Conservation (phyloP, 768 basidiomycete species). For the Gautieria morchelliformis region DNA sequence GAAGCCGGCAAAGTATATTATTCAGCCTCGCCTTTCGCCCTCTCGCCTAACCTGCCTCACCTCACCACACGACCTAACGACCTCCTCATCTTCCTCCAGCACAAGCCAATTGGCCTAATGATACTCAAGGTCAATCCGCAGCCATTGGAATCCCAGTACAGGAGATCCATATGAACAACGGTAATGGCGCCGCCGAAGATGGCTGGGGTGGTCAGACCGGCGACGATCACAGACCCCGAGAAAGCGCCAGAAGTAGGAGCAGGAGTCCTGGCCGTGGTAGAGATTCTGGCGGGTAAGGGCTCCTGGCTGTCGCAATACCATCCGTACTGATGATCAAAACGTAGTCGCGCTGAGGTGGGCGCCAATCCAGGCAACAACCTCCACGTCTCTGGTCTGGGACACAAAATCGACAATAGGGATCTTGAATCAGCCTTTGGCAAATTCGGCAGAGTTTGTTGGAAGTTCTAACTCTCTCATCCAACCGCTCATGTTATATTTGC, state of each 20-base stretch:
- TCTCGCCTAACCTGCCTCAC: conserved; percentile 4
- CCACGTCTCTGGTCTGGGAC: conserved; percentile 51
- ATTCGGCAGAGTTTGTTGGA: conserved; percentile 62
- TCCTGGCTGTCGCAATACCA: conserved; percentile 10
- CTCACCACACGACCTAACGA: conserved; percentile 7
- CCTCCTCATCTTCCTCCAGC: conserved; percentile 8
- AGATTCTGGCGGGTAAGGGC: conserved; percentile 43
- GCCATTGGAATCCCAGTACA: conserved; percentile 64
- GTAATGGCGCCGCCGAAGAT: conserved; percentile 31
- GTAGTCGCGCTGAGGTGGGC: conserved; percentile 22
- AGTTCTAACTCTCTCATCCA: background rate
- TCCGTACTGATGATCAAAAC: background rate
- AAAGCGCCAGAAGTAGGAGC: conserved; percentile 57
- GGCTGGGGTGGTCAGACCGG: conserved; percentile 33
- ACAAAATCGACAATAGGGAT: conserved; percentile 67
- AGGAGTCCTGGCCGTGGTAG: conserved; percentile 56
- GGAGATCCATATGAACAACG: conserved; percentile 38
- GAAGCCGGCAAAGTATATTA: conserved; percentile 6
- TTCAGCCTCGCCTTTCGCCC: conserved; percentile 3
- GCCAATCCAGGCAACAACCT: conserved; percentile 58
- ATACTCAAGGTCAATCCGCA: conserved; percentile 11
- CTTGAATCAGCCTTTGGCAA: conserved; percentile 86
- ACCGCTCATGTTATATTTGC: background rate
- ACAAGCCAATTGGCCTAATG: conserved; percentile 6
- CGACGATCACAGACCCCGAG: conserved; percentile 40